Conservation (phyloP, 805 yeast species). For the Kodamaea kaohsiungensis region DNA sequence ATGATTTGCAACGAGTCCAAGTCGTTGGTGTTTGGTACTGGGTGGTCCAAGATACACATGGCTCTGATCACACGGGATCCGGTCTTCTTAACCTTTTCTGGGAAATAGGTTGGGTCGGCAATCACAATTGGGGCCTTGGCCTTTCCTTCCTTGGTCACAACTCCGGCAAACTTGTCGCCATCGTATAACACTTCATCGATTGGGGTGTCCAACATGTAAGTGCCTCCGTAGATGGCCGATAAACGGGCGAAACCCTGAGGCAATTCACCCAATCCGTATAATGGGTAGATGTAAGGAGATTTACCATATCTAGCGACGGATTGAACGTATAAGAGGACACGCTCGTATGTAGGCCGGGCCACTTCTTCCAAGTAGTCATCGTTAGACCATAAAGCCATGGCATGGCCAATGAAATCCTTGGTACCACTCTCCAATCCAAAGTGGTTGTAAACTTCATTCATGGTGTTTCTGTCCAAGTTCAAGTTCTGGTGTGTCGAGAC, state of each 20-base stretch:
- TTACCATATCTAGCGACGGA: conserved; percentile 95
- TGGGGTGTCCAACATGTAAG: conserved; percentile 96
- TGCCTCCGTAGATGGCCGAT: conserved; percentile 97
- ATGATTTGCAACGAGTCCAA: conserved; percentile 91
- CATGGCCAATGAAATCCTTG: conserved; percentile 95
- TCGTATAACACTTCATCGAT: conserved; percentile 83
- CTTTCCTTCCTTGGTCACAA: conserved; percentile 85
- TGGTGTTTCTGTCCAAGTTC: conserved; percentile 82
- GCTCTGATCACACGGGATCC: conserved; percentile 80
- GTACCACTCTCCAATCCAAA: conserved; percentile 92
- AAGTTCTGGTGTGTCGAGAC: conserved; percentile 80
- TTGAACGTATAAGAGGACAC: conserved; percentile 81
- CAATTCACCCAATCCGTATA: conserved; percentile 94
- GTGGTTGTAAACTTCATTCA: conserved; percentile 86
- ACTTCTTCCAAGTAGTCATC: conserved; percentile 88
- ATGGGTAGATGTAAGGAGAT: conserved; percentile 93
- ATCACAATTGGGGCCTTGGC: conserved; percentile 93
- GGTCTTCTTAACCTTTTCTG: conserved; percentile 70
- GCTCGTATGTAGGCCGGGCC: conserved; percentile 87
- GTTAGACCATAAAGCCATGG: conserved; percentile 96
- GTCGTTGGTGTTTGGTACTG: conserved; percentile 77
- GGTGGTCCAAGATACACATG: conserved; percentile 86
- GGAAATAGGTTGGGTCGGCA: conserved; percentile 98
- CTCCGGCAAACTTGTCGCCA: conserved; percentile 76
- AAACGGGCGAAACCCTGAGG: conserved; percentile 99